Conservation (phyloP, 345 rosid species). For the Hibiscus tridactylites region DNA sequence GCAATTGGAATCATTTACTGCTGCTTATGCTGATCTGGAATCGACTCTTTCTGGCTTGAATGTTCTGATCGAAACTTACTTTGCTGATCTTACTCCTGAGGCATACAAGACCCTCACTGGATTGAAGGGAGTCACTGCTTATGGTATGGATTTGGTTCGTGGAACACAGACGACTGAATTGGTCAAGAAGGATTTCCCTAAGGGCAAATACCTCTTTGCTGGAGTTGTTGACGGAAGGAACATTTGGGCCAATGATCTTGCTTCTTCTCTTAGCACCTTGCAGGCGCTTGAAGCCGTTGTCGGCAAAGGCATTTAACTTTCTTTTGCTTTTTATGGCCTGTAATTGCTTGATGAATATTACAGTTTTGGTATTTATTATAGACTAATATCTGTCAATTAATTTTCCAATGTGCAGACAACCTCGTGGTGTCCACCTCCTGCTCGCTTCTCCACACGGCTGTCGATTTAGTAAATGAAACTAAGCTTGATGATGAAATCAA, state of each 20-base stretch:
- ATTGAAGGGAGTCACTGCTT: constrained; percentile 80
- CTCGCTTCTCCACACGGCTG: constrained; percentile 96
- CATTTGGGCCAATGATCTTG: constrained; percentile 97
- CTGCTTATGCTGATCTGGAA: constrained; percentile 71
- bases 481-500: constrained; percentile 81
- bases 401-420: constrained; percentile 46
- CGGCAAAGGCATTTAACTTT: constrained; percentile 59
- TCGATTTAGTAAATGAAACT: constrained; percentile 79
- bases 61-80: constrained; percentile 86
- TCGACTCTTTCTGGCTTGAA: constrained; percentile 72
- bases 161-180: constrained; percentile 75
- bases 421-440: constrained; percentile 94
- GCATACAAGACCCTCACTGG: constrained; percentile 73
- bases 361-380: background rate
- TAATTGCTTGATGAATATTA: background rate
- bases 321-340: background rate
- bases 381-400: background rate
- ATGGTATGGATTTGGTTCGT: constrained; percentile 84
- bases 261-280: constrained; percentile 60
- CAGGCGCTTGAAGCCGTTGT: constrained; percentile 59
- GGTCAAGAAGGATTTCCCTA: constrained; percentile 71
- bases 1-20: constrained; percentile 71
- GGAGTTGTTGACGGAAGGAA: constrained; percentile 97
- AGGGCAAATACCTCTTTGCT: constrained; percentile 80
- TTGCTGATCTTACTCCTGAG: constrained; percentile 82